Base-by-base conservation (phyloP, 2,329 filamentous ascomycete species). In the Diaporthe sp. region DNA sequence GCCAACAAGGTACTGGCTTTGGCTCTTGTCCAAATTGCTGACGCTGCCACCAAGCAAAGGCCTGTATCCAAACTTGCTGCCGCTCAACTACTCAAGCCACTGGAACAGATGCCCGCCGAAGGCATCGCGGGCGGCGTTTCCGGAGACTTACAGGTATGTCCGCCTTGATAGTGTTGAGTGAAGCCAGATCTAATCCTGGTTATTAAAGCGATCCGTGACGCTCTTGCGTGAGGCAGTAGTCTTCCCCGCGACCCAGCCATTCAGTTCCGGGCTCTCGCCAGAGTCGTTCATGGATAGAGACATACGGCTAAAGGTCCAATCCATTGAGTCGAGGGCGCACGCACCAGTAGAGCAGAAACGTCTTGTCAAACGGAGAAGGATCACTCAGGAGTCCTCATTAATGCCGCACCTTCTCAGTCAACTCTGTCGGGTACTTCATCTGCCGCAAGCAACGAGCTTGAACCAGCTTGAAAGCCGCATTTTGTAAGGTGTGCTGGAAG, bases 21-120 rank as follows among this genome's bases (percentile, higher is more conserved):
- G 53, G 79, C 81, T 28, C 62, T 82, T 42, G 53, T 81, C 53
- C 78, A 79, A 28, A 77, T 82, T 15, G 78, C 79, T 4, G 75
- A 78, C 46, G 76, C 77, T 22, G 76, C 79, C 6, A 71, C 74
- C 39, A 72, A 76, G 10, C 78, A 81, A 71, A 80, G 76, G 37
- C 79, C 81, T 12, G 78, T 79, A n/a, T 77, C 79, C 6, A 77
- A 78, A 58, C 78, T 82, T 15, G 70, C 80, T 46, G 69, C 75
- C 12, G 80, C 79, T 10, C 79, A 79, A 31, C 62, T 83, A 17
- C 71, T 81, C 13, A 77, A 77, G 39, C 39, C 55, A 13, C 25
- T 77, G 39, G 69, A 77, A n/a, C 37, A 58, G 17, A n/a, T 75
- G 31, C 31, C 62, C 2, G 19, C 42, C 22, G 31, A 59, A 17